Conservation (phyloP, 306 rosid species). For the Ochetophila trinervis region DNA sequence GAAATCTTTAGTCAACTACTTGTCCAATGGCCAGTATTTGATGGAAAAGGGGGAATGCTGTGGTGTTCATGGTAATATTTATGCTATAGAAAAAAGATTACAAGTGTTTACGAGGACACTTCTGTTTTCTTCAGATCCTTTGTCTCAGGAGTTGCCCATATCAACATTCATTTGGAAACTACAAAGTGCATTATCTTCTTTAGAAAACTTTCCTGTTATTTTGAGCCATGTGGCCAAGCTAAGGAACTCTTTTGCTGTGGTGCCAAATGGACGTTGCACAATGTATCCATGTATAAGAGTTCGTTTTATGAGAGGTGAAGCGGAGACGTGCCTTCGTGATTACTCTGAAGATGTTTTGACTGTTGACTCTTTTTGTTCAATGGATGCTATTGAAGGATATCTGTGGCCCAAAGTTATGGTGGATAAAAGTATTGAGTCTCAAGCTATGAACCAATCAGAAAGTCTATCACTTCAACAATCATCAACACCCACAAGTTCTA, state of each 20-base stretch:
- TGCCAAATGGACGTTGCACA: slow-evolving; percentile 60
- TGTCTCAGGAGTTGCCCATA: slow-evolving; percentile 48
- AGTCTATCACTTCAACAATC: slow-evolving; percentile 41
- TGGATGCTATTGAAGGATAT: slow-evolving; percentile 68
- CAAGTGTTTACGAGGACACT: slow-evolving; percentile 69
- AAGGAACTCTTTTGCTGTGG: slow-evolving; percentile 58
- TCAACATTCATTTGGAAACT: slow-evolving; percentile 56
- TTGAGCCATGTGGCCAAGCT: slow-evolving; percentile 54
- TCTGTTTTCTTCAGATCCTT: slow-evolving; percentile 41
- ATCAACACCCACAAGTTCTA: slow-evolving; percentile 46
- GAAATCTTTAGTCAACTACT: slow-evolving; percentile 63
- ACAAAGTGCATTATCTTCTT: slow-evolving; percentile 70
- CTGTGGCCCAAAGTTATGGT: slow-evolving; percentile 67
- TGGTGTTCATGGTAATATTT: slow-evolving; percentile 28
- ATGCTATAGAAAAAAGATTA: slow-evolving; percentile 66
- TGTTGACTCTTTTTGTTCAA: slow-evolving; percentile 77
- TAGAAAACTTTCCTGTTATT: slow-evolving; percentile 83
- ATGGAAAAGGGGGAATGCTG: slow-evolving; percentile 36
- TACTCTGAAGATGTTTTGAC: slow-evolving; percentile 52
- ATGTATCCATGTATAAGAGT: slow-evolving; percentile 70
- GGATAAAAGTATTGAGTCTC: slow-evolving; percentile 34
- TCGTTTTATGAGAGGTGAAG: slow-evolving; percentile 69
- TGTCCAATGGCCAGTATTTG: slow-evolving; percentile 60
- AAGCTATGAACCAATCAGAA: slow-evolving; percentile 41
- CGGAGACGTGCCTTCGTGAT: slow-evolving; percentile 58